Conservation (phyloP, 352 stramenopile genomes). For the Bremia lactucae region DNA sequence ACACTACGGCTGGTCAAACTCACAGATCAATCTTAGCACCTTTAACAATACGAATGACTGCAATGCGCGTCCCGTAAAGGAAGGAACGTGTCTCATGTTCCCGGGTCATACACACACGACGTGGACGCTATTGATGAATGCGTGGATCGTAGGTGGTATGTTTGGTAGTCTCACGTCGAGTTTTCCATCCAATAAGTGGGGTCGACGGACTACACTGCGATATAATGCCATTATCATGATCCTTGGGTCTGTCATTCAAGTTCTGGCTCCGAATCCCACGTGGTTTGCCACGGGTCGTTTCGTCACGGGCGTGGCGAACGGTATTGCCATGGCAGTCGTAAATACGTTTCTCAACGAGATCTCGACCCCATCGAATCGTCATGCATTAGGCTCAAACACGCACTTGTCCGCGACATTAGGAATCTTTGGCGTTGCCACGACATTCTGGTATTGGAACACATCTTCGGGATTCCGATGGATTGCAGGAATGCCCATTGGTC, state of each 20-base stretch:
- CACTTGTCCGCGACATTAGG: constrained; percentile 35
- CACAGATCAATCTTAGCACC: constrained; percentile 41
- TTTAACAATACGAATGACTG: constrained; percentile 39
- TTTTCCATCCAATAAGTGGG: constrained; percentile 29
- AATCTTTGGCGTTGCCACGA: constrained; percentile 28
- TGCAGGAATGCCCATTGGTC: constrained; percentile 24
- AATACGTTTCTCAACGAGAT: constrained; percentile 39
- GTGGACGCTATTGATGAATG: constrained; percentile 45
- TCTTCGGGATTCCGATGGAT: constrained; percentile 41
- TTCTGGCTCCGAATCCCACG: constrained; percentile 11
- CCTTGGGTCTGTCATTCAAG: constrained; percentile 21
- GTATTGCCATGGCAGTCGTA: constrained; percentile 24
- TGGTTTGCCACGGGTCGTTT: constrained; percentile 28
- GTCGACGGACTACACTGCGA: constrained; percentile 27
- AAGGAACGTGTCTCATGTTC: constrained; percentile 51
- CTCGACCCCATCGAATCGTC: constrained; percentile 28
- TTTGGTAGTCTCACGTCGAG: constrained; percentile 33
- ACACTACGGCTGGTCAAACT: constrained; percentile 49
- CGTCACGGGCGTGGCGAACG: constrained; percentile 31
- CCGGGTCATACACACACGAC: constrained; percentile 33
- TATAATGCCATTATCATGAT: constrained; percentile 28
- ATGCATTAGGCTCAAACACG: constrained; percentile 23
- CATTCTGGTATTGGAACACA: constrained; percentile 45
- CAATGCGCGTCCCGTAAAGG: constrained; percentile 19
- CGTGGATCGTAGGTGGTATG: constrained; percentile 51